Evolutionary conservation across 495 filamentous ascomycete species (phyloP), one percentile per base, ranked within the genome.

Genomic region (Echria macrotheca): DNA sequence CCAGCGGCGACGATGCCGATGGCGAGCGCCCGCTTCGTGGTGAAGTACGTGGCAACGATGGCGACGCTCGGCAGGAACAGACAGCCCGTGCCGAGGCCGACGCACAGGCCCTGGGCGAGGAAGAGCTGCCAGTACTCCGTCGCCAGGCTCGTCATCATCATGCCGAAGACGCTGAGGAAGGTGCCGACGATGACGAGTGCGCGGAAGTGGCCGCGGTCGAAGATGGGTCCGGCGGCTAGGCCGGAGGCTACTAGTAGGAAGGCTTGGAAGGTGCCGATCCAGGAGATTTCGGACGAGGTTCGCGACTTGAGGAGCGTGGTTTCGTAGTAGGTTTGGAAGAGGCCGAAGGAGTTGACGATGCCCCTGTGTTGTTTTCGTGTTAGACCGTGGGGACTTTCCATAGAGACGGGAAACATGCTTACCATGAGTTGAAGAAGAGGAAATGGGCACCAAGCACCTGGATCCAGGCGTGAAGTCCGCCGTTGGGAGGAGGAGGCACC

Each of bases 101-200:
- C 69, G 44, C 64, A 71, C 19, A 83, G 58, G 6, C 72, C 76
- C 57, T 84, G 82, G 3, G 70, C 57, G 9, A 84, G 60, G 11
- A 83, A 48, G 59, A 83, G 71, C 47, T 84, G 82, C 41, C 76
- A 85, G 61, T 83, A 85, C 58, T 79, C 52, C 3, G 57, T 70
- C 1, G 74, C 72, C 6, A 84, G 56, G 18, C 70, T 77, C 6
- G 82, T 71, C 85, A 89, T 88, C 82, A 86, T 85, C n/a, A 88
- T 63, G 15, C 82, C 83, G 46, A 87, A 84, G 49, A 86, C 76
- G 50, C 85, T 79, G 38, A 85, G 51, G 37, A 85, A 60, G 0
- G 76, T 71, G 9, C 83, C 83, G 17, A 63, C 59, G 1, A 81
- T 39, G 2, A 89, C 61, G 5, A 84, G 68, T 46, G 67, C 79